Evolutionary conservation across 768 basidiomycete species (phyloP).

Genomic region (Mycena rosella): DNA sequence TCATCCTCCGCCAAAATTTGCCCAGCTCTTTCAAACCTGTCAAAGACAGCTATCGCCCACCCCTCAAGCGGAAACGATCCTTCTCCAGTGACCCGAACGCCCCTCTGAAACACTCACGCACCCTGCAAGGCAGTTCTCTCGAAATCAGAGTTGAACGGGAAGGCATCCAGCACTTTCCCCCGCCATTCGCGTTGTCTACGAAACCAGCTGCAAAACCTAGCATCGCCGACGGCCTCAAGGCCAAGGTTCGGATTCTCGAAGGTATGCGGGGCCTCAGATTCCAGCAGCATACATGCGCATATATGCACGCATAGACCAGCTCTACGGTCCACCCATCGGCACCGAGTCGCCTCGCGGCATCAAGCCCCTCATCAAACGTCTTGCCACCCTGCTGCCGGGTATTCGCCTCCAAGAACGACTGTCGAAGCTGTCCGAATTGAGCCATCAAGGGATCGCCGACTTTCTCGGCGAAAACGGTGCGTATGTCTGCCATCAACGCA

Average conservation of each 20-base stretch:
- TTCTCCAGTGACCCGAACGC: slow-evolving; percentile 58
- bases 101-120: slow-evolving; percentile 58
- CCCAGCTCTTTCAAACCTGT: slow-evolving; percentile 23
- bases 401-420: slow-evolving; percentile 61
- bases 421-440: slow-evolving; percentile 41
- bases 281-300: slow-evolving; percentile 21
- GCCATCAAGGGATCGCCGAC: slow-evolving; percentile 59
- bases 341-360: slow-evolving; percentile 57
- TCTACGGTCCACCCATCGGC: slow-evolving; percentile 57
- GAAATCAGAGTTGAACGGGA: slow-evolving; percentile 56
- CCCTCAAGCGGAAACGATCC: slow-evolving; percentile 47
- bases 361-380: slow-evolving; percentile 48
- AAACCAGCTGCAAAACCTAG: slow-evolving; percentile 23
- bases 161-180: slow-evolving; percentile 41
- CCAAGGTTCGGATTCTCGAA: slow-evolving; percentile 60
- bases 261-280: slow-evolving; percentile 46
- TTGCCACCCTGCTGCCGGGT: slow-evolving; percentile 61
- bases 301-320: slow-evolving; percentile 49
- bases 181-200: slow-evolving; percentile 21
- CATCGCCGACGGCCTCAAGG: slow-evolving; percentile 4
- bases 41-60: slow-evolving; percentile 24
- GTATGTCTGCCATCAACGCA: background rate
- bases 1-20: background rate
- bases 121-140: slow-evolving; percentile 59
- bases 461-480: slow-evolving; percentile 55